phyloP scores from a whole-genome alignment of 169 alveolate species.

The Cryptosporidium bovis region DNA sequence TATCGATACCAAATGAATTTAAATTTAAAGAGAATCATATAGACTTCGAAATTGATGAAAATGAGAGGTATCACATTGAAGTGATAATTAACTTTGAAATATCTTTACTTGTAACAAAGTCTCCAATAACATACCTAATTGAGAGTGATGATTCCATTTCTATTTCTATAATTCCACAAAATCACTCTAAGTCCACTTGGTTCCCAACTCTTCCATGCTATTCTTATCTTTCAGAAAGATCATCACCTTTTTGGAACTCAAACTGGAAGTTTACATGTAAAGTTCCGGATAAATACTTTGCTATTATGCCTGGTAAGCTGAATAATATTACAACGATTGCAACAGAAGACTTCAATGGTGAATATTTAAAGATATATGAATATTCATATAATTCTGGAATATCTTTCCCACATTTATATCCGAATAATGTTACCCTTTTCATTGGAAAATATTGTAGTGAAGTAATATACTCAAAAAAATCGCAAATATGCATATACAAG shows the following conservation, averaged over 20 bases:
- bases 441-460: conserved; percentile 45
- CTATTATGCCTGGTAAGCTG: conserved; percentile 57
- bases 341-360: not conserved
- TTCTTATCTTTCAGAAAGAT: conserved; percentile 23
- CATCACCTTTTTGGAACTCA: conserved; percentile 71
- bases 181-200: conserved; percentile 33
- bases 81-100: conserved; percentile 28
- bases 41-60: not conserved
- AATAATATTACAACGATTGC: not conserved
- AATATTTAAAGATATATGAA: not conserved
- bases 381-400: conserved; percentile 43
- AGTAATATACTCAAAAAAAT: conserved; percentile 8
- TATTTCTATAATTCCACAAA: conserved; percentile 27
- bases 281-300: conserved; percentile 48
- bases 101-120: conserved; percentile 3
- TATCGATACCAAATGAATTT: conserved; percentile 6
- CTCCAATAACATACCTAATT: conserved; percentile 35
- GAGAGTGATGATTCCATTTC: conserved; percentile 9
- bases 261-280: conserved; percentile 49
- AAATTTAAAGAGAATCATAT: not conserved
- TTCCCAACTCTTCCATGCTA: conserved; percentile 63
- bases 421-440: conserved; percentile 31
- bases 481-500: not conserved
- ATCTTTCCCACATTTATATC: conserved; percentile 53
- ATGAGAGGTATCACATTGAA: not conserved